These are phyloP conservation scores for Pythium folliculosum DNA, from an alignment of 352 stramenopile genomes.

Conservation along the genomic window DNA sequence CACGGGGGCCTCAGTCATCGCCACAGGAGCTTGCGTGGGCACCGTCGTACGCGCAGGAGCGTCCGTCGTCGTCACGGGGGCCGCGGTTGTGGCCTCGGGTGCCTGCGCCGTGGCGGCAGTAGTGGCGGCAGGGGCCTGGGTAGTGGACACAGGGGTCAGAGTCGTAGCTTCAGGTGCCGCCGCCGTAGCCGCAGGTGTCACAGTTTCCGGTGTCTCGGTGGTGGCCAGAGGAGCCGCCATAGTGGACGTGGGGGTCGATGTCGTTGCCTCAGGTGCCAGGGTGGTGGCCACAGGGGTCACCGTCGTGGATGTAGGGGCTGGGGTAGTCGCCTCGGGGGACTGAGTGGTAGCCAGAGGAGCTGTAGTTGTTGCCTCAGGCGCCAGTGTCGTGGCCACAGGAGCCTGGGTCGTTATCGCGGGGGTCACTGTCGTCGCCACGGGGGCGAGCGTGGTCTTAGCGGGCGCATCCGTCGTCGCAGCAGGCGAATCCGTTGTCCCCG, in stretches of 20 bases:
- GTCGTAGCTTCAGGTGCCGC: too few relatives aligned
- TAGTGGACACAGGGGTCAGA: too few relatives aligned
- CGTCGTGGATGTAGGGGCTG: neutral
- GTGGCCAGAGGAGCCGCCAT: neutral
- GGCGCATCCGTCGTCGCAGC: neutral
- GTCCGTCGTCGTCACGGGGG: neutral
- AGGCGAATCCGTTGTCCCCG: neutral
- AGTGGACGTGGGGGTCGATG: neutral
- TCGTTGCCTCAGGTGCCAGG: neutral
- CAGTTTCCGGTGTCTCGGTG: too few relatives aligned
- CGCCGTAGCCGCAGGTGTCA: too few relatives aligned
- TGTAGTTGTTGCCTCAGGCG: too few relatives aligned
- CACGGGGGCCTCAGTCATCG: neutral
- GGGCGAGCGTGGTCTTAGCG: neutral
- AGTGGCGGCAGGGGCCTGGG: too few relatives aligned
- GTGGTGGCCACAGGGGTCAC: neutral
- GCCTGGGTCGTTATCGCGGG: too few relatives aligned
- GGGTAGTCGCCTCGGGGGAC: neutral
- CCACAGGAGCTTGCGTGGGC: neutral
- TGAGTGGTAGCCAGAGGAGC: too few relatives aligned
- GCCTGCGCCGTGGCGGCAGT: too few relatives aligned
- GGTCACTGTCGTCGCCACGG: neutral
- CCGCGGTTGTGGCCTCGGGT: neutral
- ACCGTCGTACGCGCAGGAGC: neutral
- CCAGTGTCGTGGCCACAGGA: too few relatives aligned